Evolutionary conservation across 345 rosid species (phyloP).

Genomic region (Arabis alpina): DNA sequence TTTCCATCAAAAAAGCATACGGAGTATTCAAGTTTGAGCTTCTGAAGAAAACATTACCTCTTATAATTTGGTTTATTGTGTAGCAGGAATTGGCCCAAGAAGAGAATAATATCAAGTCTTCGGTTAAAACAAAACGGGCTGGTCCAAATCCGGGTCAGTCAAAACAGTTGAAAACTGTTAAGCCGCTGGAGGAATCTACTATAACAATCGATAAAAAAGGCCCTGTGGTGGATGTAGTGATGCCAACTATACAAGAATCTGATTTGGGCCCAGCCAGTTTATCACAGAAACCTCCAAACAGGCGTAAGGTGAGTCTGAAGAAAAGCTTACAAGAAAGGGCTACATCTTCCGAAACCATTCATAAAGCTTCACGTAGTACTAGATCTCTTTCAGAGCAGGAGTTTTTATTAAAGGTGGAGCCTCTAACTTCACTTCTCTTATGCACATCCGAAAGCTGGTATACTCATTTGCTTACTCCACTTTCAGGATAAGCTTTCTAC

Average conservation of each 20-base stretch:
- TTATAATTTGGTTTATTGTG: conserved; percentile 22
- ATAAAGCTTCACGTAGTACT: conserved; percentile 50
- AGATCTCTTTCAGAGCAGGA: conserved; percentile 47
- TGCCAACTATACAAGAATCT: conserved; percentile 52
- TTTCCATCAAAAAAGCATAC: neutral
- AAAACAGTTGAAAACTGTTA: conserved; percentile 53
- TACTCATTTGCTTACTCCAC: conserved; percentile 28
- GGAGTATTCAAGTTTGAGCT: conserved; percentile 4
- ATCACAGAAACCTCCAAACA: conserved; percentile 53
- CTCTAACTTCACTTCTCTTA: conserved; percentile 41
- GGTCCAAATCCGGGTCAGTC: conserved; percentile 52
- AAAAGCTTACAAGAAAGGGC: conserved; percentile 50
- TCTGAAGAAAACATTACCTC: conserved; percentile 25
- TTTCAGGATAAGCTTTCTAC: conserved; percentile 73
- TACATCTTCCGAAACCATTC: conserved; percentile 48
- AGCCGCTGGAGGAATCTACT: conserved; percentile 49
- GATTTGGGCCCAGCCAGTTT: conserved; percentile 47
- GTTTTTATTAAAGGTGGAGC: conserved; percentile 38
- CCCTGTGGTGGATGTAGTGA: conserved; percentile 43
- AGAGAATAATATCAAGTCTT: conserved; percentile 41
- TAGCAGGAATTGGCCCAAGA: conserved; percentile 57
- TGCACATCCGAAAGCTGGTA: conserved; percentile 42
- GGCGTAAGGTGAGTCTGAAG: conserved; percentile 68
- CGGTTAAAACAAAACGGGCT: conserved; percentile 48
- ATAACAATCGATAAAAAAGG: conserved; percentile 49